Percentiles rank a stretch among this genome's conserved stretches.
These are phyloP conservation scores for Claviceps capensis DNA, from an alignment of 2,329 filamentous ascomycete genomes.

Conservation along the genomic window DNA sequence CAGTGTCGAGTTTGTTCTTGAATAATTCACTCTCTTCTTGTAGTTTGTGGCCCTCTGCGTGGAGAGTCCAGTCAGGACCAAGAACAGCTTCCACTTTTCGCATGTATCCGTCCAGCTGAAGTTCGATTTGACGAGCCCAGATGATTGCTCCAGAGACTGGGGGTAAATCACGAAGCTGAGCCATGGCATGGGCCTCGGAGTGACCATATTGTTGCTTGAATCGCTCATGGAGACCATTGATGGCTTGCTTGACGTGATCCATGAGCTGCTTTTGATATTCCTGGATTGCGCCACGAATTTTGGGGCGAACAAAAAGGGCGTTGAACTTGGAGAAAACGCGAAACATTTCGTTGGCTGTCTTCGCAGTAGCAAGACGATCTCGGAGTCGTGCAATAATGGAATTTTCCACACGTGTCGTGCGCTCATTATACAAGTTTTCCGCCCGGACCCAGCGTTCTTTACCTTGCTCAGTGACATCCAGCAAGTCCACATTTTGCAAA, in stretches of 20 bases:
- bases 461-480: constrained; percentile 82
- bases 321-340: constrained; percentile 99
- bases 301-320: constrained; percentile 93
- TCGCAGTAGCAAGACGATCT: constrained; percentile 86
- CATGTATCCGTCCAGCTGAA: constrained; percentile 93
- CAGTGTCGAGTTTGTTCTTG: constrained; percentile 88
- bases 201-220: constrained; percentile 99
- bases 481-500: constrained; percentile 83
- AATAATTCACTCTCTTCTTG: constrained; percentile 86
- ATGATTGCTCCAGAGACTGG: constrained; percentile 96
- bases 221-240: constrained; percentile 81
- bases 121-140: constrained; percentile 93
- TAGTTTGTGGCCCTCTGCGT: constrained; percentile 88
- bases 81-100: constrained; percentile 97
- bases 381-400: constrained; percentile 92
- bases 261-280: constrained; percentile 98
- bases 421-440: constrained; percentile 92
- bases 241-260: constrained; percentile 94
- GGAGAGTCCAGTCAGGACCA: constrained; percentile 85
- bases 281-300: constrained; percentile 93
- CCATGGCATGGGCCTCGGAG: constrained; percentile 96
- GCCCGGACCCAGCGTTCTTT: constrained; percentile 87
- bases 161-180: constrained; percentile 86
- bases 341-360: constrained; percentile 99
- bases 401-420: constrained; percentile 93